Evolutionary conservation across 1,284 basidiomycete genomes (phyloP), one percentile per base, ranked within the genome.

Genomic region (Coniophora puteana): DNA sequence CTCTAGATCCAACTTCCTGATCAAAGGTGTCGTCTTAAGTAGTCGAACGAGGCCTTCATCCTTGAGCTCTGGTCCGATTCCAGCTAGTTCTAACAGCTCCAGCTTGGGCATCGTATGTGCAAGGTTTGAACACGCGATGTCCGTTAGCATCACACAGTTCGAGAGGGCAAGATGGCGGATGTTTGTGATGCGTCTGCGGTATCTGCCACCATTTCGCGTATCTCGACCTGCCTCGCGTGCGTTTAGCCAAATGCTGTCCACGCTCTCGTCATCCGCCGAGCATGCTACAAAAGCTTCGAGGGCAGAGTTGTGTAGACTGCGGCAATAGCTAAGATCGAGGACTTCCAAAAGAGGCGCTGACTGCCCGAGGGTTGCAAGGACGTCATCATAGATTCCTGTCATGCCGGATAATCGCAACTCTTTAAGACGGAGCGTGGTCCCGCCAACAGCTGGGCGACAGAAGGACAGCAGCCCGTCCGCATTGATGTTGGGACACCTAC

Each of bases 1-100:
- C 58, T 96, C 94, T 23, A 97, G 65, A 57, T 97, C 94, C 31
- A 97, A 62, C 39, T 76, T 79, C 38, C 80, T 70, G 36, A 97
- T 79, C 43, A 70, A 58, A 0, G 87, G 86, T 5, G 81, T 84
- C 8, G 84, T 87, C 32, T 66, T 62, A 26, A 96, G 62, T 14
- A 96, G 69, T 31, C 72, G 71, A n/a, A 89, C 66, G 8, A 96
- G 62, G 3, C 89, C 88, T 3, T 74, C 75, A 46, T 89, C 80
- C 45, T 72, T 74, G 45, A 92, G 57, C 33, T 78, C 75, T n/a
- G 69, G 54, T 3, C 86, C 84, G 30, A 91, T 79, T 6, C 83
- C 80, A 1, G 87, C 89, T 43, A 95, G 60, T 64, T 97, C 93
- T 26, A 96, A 67, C 39, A 81, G 75, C 55, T 89, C 83, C n/a